These are phyloP conservation scores for Rhizopogon salebrosus DNA, from an alignment of 768 basidiomycete genomes.

Conservation along the genomic window DNA sequence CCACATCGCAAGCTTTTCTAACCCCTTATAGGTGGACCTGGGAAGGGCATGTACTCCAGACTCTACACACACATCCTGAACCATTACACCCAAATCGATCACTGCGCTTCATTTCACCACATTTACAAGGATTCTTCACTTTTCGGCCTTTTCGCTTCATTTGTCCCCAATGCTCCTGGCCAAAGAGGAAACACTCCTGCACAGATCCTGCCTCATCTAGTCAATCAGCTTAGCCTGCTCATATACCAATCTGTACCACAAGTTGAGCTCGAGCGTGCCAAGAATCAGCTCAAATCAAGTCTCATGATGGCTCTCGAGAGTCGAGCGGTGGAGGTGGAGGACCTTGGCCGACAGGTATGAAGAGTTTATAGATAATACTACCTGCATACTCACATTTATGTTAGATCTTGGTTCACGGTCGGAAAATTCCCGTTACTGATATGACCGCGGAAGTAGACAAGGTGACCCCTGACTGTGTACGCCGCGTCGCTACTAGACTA, in stretches of 20 bases:
- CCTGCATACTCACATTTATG: constrained; percentile 2
- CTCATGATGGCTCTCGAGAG: constrained; percentile 95
- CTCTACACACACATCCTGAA: constrained; percentile 95
- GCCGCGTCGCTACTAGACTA: constrained; percentile 69
- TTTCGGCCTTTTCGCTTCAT: constrained; percentile 87
- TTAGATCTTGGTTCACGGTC: constrained; percentile 79
- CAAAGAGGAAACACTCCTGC: constrained; percentile 55
- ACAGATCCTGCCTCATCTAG: constrained; percentile 78
- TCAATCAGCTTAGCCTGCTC: constrained; percentile 81
- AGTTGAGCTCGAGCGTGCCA: constrained; percentile 76
- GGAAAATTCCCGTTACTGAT: constrained; percentile 82
- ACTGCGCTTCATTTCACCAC: constrained; percentile 96
- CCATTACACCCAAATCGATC: constrained; percentile 88
- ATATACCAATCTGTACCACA: constrained; percentile 63
- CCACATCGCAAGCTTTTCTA: neutral
- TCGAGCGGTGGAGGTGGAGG: constrained; percentile 77
- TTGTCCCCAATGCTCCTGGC: constrained; percentile 59
- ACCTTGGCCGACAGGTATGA: constrained; percentile 82
- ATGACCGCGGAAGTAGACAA: constrained; percentile 86
- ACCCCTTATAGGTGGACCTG: constrained; percentile 69
- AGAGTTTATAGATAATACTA: neutral
- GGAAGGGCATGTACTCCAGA: constrained; percentile 99
- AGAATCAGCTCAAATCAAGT: constrained; percentile 91
- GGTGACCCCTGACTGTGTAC: constrained; percentile 65
- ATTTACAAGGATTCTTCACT: constrained; percentile 93